Base-by-base conservation (phyloP, 495 filamentous ascomycete genomes). In the Clavariopsis aquatica region DNA sequence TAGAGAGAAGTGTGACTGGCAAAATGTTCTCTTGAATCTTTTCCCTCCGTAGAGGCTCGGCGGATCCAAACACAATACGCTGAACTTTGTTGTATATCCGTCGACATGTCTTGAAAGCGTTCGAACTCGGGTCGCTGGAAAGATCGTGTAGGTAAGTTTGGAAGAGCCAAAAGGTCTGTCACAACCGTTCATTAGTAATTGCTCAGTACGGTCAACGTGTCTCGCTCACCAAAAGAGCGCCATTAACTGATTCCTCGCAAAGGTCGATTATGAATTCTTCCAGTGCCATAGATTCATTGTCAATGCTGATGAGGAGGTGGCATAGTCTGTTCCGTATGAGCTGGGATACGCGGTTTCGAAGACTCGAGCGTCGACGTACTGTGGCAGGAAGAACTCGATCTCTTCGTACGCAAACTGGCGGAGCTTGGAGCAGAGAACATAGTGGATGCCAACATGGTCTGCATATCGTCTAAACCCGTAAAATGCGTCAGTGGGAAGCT, bases 381-480 rank as follows among this genome's bases (percentile, higher is more conserved):
- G 88, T 49, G 88, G 88, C 20, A 91, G 82, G 77, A 90, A 91
- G 83, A 91, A 91, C 75, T 91, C 88, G 73, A 91, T 89, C 77
- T 91, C 87, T 76, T 89, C 86, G 77, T 90, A 90, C 65, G 83
- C 84, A 75, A 91, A 91, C 75, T 88, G 85, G 69, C 88, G 88
- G 52, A 91, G 82, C 80, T 91, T 91, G 65, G 82, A 85, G 80
- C 89, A 90, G 38, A 91, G 81, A 45, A 90, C 86, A 76, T 90
- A 89, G 78, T 90, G 87, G 64, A 91, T 89, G 43, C 88, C 88
- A 73, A 91, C 86, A 79, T 91, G 86, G 70, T 90, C 85, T 68
- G 88, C 88, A 80, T 91, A 91, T 60, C 88, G 88, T 60, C 88
- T 91, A 73, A 13, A 46, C 6, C 22, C 49, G 54, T 23, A 28